phyloP scores from a whole-genome alignment of 768 basidiomycete genomes.

The Hericium erinaceus region DNA sequence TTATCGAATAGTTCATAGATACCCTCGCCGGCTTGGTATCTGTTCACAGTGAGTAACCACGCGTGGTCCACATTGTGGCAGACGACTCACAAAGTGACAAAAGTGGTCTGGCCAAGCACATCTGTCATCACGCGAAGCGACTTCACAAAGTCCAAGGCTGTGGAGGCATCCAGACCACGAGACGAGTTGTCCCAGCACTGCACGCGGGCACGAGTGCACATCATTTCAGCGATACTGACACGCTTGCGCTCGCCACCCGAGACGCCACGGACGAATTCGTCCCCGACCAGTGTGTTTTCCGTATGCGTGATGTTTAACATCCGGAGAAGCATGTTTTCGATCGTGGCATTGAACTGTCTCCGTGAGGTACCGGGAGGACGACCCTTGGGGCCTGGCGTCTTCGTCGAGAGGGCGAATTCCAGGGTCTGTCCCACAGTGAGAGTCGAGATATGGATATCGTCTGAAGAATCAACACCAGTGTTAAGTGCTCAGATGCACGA shows the following conservation, averaged over 20 bases:
- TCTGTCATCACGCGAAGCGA: conserved; percentile 81
- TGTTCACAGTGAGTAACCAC: conserved; percentile 24
- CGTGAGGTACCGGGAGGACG: conserved; percentile 59
- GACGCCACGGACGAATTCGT: conserved; percentile 79
- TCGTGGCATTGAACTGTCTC: conserved; percentile 46
- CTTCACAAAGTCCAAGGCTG: conserved; percentile 80
- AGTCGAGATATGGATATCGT: conserved; percentile 78
- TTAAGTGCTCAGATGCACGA: neutral
- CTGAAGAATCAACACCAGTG: conserved; percentile 28
- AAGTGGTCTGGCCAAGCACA: conserved; percentile 67
- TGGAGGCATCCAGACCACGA: conserved; percentile 76
- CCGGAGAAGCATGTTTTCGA: conserved; percentile 55
- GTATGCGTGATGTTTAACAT: conserved; percentile 88
- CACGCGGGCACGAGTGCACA: conserved; percentile 74
- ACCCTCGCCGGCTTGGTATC: conserved; percentile 64
- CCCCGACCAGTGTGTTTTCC: conserved; percentile 69
- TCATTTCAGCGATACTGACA: conserved; percentile 82
- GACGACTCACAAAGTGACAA: conserved; percentile 57
- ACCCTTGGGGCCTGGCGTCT: conserved; percentile 68
- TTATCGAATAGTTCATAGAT: conserved; percentile 82
- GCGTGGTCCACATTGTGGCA: neutral
- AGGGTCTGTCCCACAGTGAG: conserved; percentile 76
- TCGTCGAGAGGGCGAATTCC: conserved; percentile 61
- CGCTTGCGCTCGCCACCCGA: conserved; percentile 81
- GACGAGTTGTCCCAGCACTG: conserved; percentile 86